Conservation (phyloP, 495 filamentous ascomycete species). For the Cercophora newfieldiana region DNA sequence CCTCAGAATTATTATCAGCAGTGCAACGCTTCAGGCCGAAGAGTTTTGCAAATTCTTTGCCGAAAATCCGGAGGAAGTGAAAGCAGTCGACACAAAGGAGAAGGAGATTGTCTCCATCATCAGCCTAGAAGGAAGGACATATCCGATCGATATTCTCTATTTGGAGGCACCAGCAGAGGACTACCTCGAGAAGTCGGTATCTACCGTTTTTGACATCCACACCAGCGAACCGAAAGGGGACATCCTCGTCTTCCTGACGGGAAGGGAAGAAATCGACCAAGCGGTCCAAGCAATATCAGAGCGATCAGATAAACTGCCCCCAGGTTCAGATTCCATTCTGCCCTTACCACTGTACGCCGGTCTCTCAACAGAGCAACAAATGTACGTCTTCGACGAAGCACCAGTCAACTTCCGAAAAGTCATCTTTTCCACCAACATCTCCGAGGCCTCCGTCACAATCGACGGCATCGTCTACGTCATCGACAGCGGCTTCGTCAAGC, state of each 20-base stretch:
- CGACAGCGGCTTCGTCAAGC: conserved; percentile 89
- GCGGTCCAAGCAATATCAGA: conserved; percentile 77
- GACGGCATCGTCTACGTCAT: conserved; percentile 91
- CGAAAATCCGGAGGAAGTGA: conserved; percentile 43
- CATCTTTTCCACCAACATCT: conserved; percentile 93
- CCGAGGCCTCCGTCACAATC: conserved; percentile 93
- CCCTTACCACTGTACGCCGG: conserved; percentile 87
- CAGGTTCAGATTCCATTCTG: conserved; percentile 66
- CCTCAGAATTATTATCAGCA: conserved; percentile 86
- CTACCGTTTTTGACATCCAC: conserved; percentile 93
- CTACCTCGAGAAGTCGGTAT: conserved; percentile 83
- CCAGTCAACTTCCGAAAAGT: conserved; percentile 87
- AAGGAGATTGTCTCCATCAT: conserved; percentile 67
- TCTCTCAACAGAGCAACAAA: conserved; percentile 83
- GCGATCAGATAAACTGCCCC: conserved; percentile 71
- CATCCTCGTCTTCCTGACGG: conserved; percentile 89
- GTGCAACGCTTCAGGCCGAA: conserved; percentile 91
- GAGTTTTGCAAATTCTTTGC: conserved; percentile 84
- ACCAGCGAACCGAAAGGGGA: conserved; percentile 85
- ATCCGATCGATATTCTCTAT: conserved; percentile 88
- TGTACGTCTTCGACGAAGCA: conserved; percentile 87
- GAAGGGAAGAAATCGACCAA: conserved; percentile 89
- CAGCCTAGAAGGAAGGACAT: conserved; percentile 86
- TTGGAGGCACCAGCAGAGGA: conserved; percentile 78
- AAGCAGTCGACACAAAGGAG: conserved; percentile 41